Percentiles rank a stretch among this genome's conserved stretches.
Conservation (phyloP, 106 monocot genomes). For the Alisma plantagoaquatica region DNA sequence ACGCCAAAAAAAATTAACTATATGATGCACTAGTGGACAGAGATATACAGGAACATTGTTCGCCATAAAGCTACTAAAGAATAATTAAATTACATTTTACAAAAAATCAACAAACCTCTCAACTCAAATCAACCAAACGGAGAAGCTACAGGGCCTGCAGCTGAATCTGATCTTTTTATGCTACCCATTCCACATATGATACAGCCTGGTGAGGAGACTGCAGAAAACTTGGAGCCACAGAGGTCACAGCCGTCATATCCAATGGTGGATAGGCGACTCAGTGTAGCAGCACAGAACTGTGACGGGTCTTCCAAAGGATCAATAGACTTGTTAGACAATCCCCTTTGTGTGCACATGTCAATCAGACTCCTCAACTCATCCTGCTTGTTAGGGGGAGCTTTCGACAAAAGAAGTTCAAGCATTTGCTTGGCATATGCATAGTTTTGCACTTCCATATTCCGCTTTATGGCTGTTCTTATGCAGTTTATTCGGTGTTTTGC, state of each 20-base stretch:
- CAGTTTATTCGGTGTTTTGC: constrained; percentile 96
- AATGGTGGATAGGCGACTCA: constrained; percentile 81
- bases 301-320: constrained; percentile 88
- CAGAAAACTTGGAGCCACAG: constrained; percentile 85
- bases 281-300: constrained; percentile 89
- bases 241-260: constrained; percentile 80
- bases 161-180: constrained; percentile 87
- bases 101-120: too few species aligned
- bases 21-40: too few species aligned
- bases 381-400: constrained; percentile 83
- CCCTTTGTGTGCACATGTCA: constrained; percentile 78
- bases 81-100: too few species aligned
- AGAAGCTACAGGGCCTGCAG: constrained; percentile 50
- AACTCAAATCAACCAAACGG: constrained; percentile 93
- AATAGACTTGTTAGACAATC: constrained; percentile 74
- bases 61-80: too few species aligned
- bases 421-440: constrained; percentile 72
- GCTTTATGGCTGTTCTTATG: constrained; percentile 84
- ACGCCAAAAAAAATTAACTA: too few species aligned
- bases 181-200: constrained; percentile 97
- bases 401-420: constrained; percentile 85
- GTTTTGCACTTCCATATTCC: constrained; percentile 98
- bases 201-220: constrained; percentile 82
- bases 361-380: constrained; percentile 84
- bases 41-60: too few species aligned